A percentile compares a stretch with the other conserved stretches of the same genome.
Conservation (phyloP, 805 yeast species). For the Ogataea zsoltii region DNA sequence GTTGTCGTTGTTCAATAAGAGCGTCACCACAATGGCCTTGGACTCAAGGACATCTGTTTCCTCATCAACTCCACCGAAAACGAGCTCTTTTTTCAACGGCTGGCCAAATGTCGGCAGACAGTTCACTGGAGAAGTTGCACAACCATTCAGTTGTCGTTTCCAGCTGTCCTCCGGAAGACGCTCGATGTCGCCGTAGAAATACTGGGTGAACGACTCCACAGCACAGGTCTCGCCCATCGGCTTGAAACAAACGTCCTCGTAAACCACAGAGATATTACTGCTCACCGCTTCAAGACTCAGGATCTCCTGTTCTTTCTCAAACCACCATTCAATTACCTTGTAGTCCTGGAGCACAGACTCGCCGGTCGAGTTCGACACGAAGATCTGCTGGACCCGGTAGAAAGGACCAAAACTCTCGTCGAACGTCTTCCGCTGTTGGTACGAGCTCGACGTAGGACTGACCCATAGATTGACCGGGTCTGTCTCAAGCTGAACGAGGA, state of each 20-base stretch:
- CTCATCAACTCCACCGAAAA: conserved; percentile 60
- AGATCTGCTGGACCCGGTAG: conserved; percentile 83
- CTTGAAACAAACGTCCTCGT: conserved; percentile 76
- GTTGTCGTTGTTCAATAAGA: conserved; percentile 60
- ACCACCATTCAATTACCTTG: conserved; percentile 84
- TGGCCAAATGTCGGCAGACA: conserved; percentile 91
- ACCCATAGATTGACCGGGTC: conserved; percentile 91
- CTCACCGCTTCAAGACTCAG: conserved; percentile 29
- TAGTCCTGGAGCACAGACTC: conserved; percentile 62
- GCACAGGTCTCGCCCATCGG: conserved; percentile 82
- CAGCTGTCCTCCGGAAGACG: conserved; percentile 54
- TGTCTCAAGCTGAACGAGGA: conserved; percentile 60
- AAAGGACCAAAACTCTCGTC: conserved; percentile 89
- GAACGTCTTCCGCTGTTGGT: conserved; percentile 62
- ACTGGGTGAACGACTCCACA: conserved; percentile 85
- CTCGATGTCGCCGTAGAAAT: conserved; percentile 65
- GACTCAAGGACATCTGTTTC: conserved; percentile 54
- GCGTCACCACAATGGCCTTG: conserved; percentile 73
- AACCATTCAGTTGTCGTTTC: conserved; percentile 52
- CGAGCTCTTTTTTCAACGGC: conserved; percentile 70
- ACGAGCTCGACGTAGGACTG: conserved; percentile 70
- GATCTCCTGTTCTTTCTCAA: conserved; percentile 66
- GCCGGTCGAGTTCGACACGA: conserved; percentile 68
- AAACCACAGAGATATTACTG: conserved; percentile 26
- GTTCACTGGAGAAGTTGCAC: conserved; percentile 81